Evolutionary conservation across 2,329 filamentous ascomycete genomes (phyloP).

Genomic region (Epicoccum sorghinum): DNA sequence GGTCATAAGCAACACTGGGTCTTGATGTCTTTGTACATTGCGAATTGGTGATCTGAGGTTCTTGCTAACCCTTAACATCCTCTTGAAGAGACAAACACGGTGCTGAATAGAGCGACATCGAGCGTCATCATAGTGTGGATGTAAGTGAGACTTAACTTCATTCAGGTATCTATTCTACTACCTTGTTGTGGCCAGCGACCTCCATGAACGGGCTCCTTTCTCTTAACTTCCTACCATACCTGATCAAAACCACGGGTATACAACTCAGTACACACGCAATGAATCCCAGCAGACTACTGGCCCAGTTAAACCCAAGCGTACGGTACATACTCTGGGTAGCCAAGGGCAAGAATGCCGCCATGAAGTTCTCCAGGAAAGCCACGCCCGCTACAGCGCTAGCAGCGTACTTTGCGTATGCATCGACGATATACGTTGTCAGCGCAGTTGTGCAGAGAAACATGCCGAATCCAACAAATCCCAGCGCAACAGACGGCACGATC

Average conservation of each 20-base stretch:
- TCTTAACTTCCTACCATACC: conserved; percentile 51
- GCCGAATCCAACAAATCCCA: conserved; percentile 57
- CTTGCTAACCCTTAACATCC: no score
- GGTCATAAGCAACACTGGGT: no score
- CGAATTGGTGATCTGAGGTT: no score
- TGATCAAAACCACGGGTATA: conserved; percentile 53
- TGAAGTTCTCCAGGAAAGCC: conserved; percentile 56
- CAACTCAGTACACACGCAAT: conserved; percentile 52
- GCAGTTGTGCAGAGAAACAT: conserved; percentile 55
- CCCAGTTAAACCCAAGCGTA: conserved; percentile 57
- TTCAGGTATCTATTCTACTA: not conserved
- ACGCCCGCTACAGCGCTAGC: conserved; percentile 57
- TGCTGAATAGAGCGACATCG: no score
- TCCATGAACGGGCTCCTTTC: conserved; percentile 48
- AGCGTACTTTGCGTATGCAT: conserved; percentile 58
- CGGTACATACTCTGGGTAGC: conserved; percentile 56
- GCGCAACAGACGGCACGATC: conserved; percentile 55
- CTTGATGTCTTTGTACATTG: no score
- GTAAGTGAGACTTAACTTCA: no score
- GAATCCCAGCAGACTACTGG: conserved; percentile 55
- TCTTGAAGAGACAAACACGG: no score
- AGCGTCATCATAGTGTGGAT: no score
- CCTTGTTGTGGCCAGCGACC: conserved; percentile 32
- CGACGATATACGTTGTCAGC: conserved; percentile 57
- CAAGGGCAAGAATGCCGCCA: conserved; percentile 56